Percentiles rank a stretch among this genome's conserved stretches.
These are phyloP conservation scores for Paramecium tetraurelia DNA, from an alignment of 73 alveolate genomes.

Conservation along the genomic window DNA sequence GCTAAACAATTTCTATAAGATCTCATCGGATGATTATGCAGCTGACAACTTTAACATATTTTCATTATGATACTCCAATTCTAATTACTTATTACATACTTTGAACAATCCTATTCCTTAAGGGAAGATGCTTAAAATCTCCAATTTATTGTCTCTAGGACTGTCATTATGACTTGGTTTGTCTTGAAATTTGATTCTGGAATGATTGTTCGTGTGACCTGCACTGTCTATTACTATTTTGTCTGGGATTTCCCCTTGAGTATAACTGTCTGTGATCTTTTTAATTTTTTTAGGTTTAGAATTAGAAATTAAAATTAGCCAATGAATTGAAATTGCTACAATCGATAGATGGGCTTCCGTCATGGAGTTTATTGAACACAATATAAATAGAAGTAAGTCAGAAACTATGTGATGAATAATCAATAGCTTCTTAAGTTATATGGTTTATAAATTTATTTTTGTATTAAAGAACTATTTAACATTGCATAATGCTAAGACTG, in stretches of 20 bases:
- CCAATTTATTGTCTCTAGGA: not conserved
- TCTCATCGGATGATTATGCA: not conserved
- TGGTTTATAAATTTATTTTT: not conserved
- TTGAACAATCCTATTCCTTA: conserved; percentile 5
- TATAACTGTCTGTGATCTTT: not conserved
- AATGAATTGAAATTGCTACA: not conserved
- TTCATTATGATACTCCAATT: not conserved
- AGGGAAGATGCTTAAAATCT: not conserved
- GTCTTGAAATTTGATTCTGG: not conserved
- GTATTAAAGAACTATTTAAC: not conserved
- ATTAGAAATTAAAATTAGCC: not conserved
- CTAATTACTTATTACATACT: not conserved
- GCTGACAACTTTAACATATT: not conserved
- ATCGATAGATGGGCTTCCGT: not conserved
- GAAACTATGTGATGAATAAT: not conserved
- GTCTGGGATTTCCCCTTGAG: not conserved
- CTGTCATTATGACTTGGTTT: not conserved
- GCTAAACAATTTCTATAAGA: not conserved
- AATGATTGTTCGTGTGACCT: not conserved
- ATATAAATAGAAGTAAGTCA: not conserved
- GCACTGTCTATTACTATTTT: not conserved
- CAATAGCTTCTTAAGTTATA: not conserved
- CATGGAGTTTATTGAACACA: not conserved
- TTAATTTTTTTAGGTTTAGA: not conserved
- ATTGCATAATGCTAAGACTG: not conserved